Evolutionary conservation across 2,329 filamentous ascomycete species (phyloP), one percentile per base, ranked within the genome.

Genomic region (Paradendryphiella salina): DNA sequence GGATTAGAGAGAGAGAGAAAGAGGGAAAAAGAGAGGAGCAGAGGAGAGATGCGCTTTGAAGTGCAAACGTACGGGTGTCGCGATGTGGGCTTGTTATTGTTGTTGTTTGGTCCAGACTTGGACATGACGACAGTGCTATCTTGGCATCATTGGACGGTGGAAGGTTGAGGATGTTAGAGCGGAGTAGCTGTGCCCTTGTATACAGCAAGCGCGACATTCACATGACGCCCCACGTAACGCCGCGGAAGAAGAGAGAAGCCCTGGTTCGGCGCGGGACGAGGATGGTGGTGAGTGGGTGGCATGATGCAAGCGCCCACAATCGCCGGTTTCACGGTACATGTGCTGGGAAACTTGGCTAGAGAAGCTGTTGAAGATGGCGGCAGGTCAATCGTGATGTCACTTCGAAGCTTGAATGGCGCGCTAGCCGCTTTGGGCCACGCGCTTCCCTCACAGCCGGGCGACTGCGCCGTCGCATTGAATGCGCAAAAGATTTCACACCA

Each of bases 31-130:
- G 51, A 15, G 20, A 6, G 33, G 18, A 21, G 20, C 21, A 10
- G 13, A 26, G 13, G 29, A 13, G 17, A 15, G 21, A 20, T 23
- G 32, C 28, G 18, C 6, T 8, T 17, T 3, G 26, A 10, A 26
- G 37, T n/a, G 47, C 42, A 13, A 5, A 59, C 68, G 32, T 74
- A 78, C 61, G 77, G 76, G 53, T 79, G 77, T 53, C 67, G 69
- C 20, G 58, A 33, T 28, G 46, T 35, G 39, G 52, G 47, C 55
- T 64, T 65, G 47, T 49, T 55, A 51, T 54, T 26, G 23, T 64
- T 65, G 47, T 49, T 55, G 52, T 53, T 41, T 7, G 34, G 57
- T 44, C 59, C 62, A 46, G 49, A 17, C 15, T 35, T 42, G 57
- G 62, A 63, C 67, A 72, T 72, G 28, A 21, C 56, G 48, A 35